Percentiles rank a stretch among this genome's conserved stretches.
Conservation (phyloP, 2,329 filamentous ascomycete species). For the Colletotrichum somersetense region DNA sequence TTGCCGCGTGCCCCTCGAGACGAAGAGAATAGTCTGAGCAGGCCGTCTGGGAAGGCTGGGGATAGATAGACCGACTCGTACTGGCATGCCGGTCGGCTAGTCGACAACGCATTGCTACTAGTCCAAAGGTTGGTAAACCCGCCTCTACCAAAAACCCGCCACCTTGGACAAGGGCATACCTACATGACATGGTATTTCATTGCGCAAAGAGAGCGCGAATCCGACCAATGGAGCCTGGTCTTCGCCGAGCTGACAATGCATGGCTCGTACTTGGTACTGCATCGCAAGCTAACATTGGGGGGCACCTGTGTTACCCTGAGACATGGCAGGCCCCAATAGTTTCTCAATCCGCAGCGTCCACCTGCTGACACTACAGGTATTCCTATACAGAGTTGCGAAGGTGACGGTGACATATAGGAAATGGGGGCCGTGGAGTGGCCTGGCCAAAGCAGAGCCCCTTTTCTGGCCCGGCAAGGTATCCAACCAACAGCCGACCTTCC, state of each 20-base stretch:
- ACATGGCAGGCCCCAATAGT: constrained; percentile 24
- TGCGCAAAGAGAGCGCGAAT: neutral
- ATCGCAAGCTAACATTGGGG: neutral
- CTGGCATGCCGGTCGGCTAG: neutral
- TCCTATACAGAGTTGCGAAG: neutral
- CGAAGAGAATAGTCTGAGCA: neutral
- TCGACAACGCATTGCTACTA: neutral
- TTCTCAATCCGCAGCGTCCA: neutral
- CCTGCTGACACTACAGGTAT: neutral
- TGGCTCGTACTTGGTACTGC: neutral
- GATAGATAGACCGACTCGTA: neutral
- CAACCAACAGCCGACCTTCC: neutral
- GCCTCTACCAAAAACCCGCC: neutral
- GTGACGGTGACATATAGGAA: neutral
- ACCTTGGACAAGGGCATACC: neutral
- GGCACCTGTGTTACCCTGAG: constrained; percentile 15
- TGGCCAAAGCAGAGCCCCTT: constrained; percentile 28
- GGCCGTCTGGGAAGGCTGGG: neutral
- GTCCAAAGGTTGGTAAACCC: neutral
- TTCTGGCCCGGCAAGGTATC: constrained; percentile 25
- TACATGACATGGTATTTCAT: neutral
- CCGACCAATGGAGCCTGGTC: neutral
- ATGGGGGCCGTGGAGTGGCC: constrained; percentile 3
- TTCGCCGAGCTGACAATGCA: neutral
- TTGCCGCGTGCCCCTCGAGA: neutral